These are phyloP conservation scores for Cercospora sp. DNA, from an alignment of 2,329 filamentous ascomycete species.

Conservation along the genomic window DNA sequence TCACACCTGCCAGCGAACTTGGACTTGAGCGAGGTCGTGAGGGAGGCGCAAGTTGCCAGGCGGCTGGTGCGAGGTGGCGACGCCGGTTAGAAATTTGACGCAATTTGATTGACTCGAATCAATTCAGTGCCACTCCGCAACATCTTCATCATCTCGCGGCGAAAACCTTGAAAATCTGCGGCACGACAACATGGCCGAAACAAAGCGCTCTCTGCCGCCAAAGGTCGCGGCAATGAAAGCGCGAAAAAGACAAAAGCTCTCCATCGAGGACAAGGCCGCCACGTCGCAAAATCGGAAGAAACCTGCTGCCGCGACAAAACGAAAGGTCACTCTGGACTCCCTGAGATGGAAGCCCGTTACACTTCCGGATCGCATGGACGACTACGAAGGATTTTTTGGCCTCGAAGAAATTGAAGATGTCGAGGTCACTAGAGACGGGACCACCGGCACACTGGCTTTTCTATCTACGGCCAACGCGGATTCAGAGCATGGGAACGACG, in stretches of 20 bases:
- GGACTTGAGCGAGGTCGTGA: background rate
- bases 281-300: slow-evolving; percentile 15
- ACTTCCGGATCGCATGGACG: slow-evolving; percentile 74
- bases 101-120: background rate
- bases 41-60: background rate
- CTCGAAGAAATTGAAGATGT: slow-evolving; percentile 91
- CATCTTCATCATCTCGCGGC: background rate
- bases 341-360: slow-evolving; percentile 64
- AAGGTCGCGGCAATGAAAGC: slow-evolving; percentile 45
- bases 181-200: slow-evolving; percentile 32
- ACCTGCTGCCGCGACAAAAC: slow-evolving; percentile 18
- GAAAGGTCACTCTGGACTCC: slow-evolving; percentile 28
- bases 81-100: background rate
- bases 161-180: slow-evolving; percentile 3
- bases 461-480: slow-evolving; percentile 17
- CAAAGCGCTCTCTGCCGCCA: slow-evolving; percentile 40
- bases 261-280: slow-evolving; percentile 20
- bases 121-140: background rate
- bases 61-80: background rate
- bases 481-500: slow-evolving; percentile 32
- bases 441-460: slow-evolving; percentile 53
- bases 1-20: background rate
- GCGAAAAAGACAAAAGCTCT: slow-evolving; percentile 47
- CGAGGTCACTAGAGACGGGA: slow-evolving; percentile 66
- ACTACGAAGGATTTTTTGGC: slow-evolving; percentile 91